Base-by-base conservation (phyloP, 208 protist species). In the Willaertia magna region DNA sequence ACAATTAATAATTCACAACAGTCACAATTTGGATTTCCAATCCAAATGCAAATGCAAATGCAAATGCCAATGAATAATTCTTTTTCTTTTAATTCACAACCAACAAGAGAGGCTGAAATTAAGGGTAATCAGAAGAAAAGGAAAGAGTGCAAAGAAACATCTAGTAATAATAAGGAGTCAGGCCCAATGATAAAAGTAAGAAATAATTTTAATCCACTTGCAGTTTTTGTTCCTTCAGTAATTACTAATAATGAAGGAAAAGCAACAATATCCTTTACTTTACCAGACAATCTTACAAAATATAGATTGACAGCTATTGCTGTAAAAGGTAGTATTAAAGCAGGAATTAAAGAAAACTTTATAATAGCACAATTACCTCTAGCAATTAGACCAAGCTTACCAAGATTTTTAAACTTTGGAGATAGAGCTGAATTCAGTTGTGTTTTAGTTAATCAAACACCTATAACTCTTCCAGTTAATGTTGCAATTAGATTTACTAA, bases 231-330 rank as follows among this genome's bases (percentile, higher is more conserved):
- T 48, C 74, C 30, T 34, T 48, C 48, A 11, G 39, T 59, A 7
- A 3, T 59, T 39, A 74, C 82, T 55, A 61, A 83, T 79, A 18
- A 40, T 48, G 7, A 51, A 30, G 87, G 87, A 20, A 34, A 18
- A 26, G 20, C 51, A 11, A 49, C 40, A 18, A 34, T 49, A 9
- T 11, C 3, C 11, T 86, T 88, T 85, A 40, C 16, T 9, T 40
- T 88, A n/a, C 87, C 87, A n/a, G 87, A 88, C 26, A 88, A 84
- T 30, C 52, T 88, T 18, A 88, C 87, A 16, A 34, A 51, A 86
- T 88, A 61, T 12, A 20, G 43, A 43, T 7, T 82, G 6, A 74
- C 49, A 46, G 75, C 47, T 34, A 11, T 85, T 61, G 75, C 46
- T 26, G 7, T 52, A 14, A 22, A 47, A 18, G 9, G 47, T 7